Evolutionary conservation across 345 rosid genomes (phyloP), one percentile per base, ranked within the genome.

Genomic region (Durio zibethinus): DNA sequence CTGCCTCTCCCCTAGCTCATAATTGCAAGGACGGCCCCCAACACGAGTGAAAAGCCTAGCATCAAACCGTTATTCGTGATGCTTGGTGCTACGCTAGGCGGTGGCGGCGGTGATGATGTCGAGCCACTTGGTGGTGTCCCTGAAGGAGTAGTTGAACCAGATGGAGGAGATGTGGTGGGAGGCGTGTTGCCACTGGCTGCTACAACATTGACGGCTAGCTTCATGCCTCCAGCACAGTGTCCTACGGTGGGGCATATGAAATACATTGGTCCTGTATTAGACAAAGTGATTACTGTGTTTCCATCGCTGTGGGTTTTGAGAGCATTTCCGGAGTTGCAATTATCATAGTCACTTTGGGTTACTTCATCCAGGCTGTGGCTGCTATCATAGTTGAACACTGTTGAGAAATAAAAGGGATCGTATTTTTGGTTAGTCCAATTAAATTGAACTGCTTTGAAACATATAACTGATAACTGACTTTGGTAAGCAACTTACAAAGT

Each of bases 1-100:
- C 91, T 84, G 90, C 87, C 90, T 88, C 94, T 83, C 36, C 81
- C 85, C 91, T 88, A 85, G 85, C 82, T 77, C 82, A 70, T 53
- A 25, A 59, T 35, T 23, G 73, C 82, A 54, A 78, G 18, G 15
- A 72, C 11, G 4, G 81, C 53, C 50, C 84, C 87, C 10, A 79
- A 70, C 15, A 67, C 76, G 10, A 79, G 61, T 18, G 79, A 77
- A 21, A 69, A 43, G 7, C 80, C 88, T 12, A 78, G 23, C 65
- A 82, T 29, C 78, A 73, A 36, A 57, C 63, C 67, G 12, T 42
- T 57, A 10, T 70, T 23, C 27, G 50, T 42, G 61, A 27, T 7
- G 10, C 63, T 21, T 16, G 76, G 20, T 0, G 83, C 87, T 76
- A 80, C 87, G 38, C 48, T 83, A 0, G 63, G 33, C 0, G 88